Percentiles rank a stretch among this genome's conserved stretches.
These are phyloP conservation scores for Penicillium samsonianum DNA, from an alignment of 495 filamentous ascomycete genomes.

Conservation along the genomic window DNA sequence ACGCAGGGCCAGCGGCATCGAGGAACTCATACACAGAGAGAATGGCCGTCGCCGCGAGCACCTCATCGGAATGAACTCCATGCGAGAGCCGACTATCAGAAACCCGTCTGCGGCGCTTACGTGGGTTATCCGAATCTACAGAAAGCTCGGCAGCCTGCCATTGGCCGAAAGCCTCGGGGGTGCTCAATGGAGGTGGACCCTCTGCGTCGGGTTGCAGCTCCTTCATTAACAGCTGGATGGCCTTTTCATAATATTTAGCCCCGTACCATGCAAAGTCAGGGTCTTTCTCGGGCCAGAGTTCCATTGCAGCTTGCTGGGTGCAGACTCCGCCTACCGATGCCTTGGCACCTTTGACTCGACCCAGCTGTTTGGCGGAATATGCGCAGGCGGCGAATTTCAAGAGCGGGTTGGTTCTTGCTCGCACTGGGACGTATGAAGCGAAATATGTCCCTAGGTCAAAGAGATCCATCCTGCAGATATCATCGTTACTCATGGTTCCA, in stretches of 20 bases:
- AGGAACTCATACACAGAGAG: constrained; percentile 66
- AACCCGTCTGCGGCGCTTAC: constrained; percentile 42
- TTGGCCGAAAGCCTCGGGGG: constrained; percentile 39
- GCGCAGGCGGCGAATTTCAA: constrained; percentile 62
- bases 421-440: constrained; percentile 58
- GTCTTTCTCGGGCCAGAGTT: constrained; percentile 49
- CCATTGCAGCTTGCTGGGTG: constrained; percentile 52
- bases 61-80: constrained; percentile 57
- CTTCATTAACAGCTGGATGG: constrained; percentile 62
- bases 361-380: constrained; percentile 63
- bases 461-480: constrained; percentile 58
- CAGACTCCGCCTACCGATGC: constrained; percentile 51
- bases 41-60: constrained; percentile 62
- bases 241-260: constrained; percentile 63
- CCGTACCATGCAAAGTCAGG: constrained; percentile 58
- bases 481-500: constrained; percentile 18
- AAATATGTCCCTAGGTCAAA: constrained; percentile 64
- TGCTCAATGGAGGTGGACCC: constrained; percentile 39
- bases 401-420: constrained; percentile 56
- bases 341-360: constrained; percentile 53
- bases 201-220: constrained; percentile 51
- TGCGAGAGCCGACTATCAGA: constrained; percentile 43
- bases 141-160: constrained; percentile 41
- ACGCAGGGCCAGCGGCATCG: constrained; percentile 60
- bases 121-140: constrained; percentile 35